A percentile compares a stretch with the other conserved stretches of the same genome.
phyloP scores from a whole-genome alignment of 2,329 filamentous ascomycete species.

The Aspergillus aculeatinus region DNA sequence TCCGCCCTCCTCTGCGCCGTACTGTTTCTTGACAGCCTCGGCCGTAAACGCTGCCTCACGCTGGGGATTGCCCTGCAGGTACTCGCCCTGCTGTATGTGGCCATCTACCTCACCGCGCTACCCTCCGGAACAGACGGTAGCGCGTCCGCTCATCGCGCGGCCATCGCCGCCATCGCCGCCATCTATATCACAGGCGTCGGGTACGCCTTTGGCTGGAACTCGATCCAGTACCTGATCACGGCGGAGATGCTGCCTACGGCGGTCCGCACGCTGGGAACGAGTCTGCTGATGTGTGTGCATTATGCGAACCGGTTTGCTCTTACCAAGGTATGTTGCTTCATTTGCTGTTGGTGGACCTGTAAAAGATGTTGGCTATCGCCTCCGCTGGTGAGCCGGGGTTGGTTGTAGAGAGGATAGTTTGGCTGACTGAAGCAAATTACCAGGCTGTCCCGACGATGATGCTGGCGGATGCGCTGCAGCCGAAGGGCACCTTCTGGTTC shows the following conservation, averaged over 20 bases:
- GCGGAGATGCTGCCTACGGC: constrained; percentile 48
- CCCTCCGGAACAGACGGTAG: constrained; percentile 28
- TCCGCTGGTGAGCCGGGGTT: no score
- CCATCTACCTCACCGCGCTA: constrained; percentile 47
- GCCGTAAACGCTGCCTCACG: constrained; percentile 60
- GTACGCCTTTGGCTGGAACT: constrained; percentile 52
- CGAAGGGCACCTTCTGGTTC: constrained; percentile 71
- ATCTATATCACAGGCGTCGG: constrained; percentile 48
- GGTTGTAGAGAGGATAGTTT: not conserved
- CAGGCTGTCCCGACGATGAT: constrained; percentile 22
- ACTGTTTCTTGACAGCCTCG: constrained; percentile 73
- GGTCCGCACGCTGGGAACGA: constrained; percentile 44
- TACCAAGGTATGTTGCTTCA: constrained; percentile 29
- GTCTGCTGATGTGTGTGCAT: constrained; percentile 48
- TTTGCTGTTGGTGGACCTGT: no score
- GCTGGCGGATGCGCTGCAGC: constrained; percentile 39
- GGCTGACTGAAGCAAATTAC: not conserved
- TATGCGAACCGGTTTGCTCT: constrained; percentile 39
- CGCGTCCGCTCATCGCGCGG: constrained; percentile 15
- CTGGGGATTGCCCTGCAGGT: constrained; percentile 51
- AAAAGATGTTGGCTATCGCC: constrained; percentile 39
- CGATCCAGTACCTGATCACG: constrained; percentile 48
- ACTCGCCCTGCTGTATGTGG: constrained; percentile 57
- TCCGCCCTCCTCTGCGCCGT: constrained; percentile 66
- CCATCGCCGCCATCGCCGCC: constrained; percentile 42